Evolutionary conservation across 2,329 filamentous ascomycete genomes (phyloP), one percentile per base, ranked within the genome.

Genomic region (Venturia effusa): DNA sequence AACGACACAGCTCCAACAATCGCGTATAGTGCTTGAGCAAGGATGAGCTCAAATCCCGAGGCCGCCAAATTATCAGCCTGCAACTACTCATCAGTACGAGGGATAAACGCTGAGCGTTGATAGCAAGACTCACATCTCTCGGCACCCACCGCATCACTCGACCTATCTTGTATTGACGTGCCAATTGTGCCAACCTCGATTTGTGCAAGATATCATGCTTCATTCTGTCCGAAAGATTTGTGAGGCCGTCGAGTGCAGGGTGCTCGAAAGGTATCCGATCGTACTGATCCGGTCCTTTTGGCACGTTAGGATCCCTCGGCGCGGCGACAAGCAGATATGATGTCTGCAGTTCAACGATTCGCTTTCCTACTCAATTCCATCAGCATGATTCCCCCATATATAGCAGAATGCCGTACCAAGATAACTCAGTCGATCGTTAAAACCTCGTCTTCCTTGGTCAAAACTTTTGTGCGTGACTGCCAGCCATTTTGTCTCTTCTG

Each of bases 381-480:
- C 43, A 64, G 63, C 32, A 27, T 32, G 27, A 66, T 73, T 68
- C 71, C 67, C 19, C 37, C 60, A 54, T 59, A 43, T 17, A 13
- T 45, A 39, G n/a, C 11, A 65, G 41, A 59, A 64, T 22, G 30
- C 71, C 79, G 65, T 83, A 95, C 91, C 93, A 63, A 96, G 79
- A 72, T 90, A 92, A n/a, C 92, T 90, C 75, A 99, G 79, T 67
- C 90, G 85, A 71, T 97, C 93, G 74, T 99, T 99, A 78, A 93
- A 96, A 0, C 93, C 93, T 80, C 92, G 87, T 71, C 91, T 83
- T 62, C 92, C 94, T 73, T 97, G 92, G 74, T 99, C 93, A 72
- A 96, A 97, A 77, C 92, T 97, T 84, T 97, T 97, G 76, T 97
- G 94, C 68, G 94, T 99, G 64, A 99, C 85, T 37, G 92, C 92